Percentiles rank a stretch among this genome's conserved stretches.
Evolutionary conservation across 441 rosid genomes (phyloP).

Genomic region (Breynia disticha): DNA sequence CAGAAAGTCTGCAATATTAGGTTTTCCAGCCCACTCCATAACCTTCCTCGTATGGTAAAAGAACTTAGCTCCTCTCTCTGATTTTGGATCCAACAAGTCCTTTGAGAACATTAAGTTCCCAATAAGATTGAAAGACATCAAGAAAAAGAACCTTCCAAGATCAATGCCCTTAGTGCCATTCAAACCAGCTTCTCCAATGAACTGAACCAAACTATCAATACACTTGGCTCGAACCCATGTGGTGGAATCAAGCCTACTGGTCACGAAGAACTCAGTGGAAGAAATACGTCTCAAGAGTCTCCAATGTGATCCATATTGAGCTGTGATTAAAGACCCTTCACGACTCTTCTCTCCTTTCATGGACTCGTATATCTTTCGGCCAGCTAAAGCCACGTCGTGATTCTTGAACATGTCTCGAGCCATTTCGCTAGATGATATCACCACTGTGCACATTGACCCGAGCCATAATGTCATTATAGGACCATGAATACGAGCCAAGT

Average conservation of each 20-base stretch:
- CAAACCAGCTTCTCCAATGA: slow-evolving; percentile 35
- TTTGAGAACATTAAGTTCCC: slow-evolving; percentile 65
- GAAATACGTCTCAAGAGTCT: slow-evolving; percentile 51
- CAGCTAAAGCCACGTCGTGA: slow-evolving; percentile 52
- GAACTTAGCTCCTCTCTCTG: slow-evolving; percentile 48
- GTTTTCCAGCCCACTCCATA: slow-evolving; percentile 69
- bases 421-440: slow-evolving; percentile 45
- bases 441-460: slow-evolving; percentile 65
- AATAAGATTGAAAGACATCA: slow-evolving; percentile 68
- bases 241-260: slow-evolving; percentile 47
- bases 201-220: slow-evolving; percentile 45
- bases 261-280: slow-evolving; percentile 50
- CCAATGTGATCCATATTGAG: slow-evolving; percentile 74
- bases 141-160: slow-evolving; percentile 52
- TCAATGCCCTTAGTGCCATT: slow-evolving; percentile 37
- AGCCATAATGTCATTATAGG: slow-evolving; percentile 62
- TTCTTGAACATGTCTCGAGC: slow-evolving; percentile 72
- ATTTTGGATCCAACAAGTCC: slow-evolving; percentile 55
- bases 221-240: slow-evolving; percentile 33
- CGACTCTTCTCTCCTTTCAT: slow-evolving; percentile 49
- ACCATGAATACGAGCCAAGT: slow-evolving; percentile 38
- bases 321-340: slow-evolving; percentile 54
- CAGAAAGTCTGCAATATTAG: slow-evolving; percentile 62
- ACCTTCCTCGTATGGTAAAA: slow-evolving; percentile 58
- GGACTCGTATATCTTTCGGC: slow-evolving; percentile 62